Percentiles rank a stretch among this genome's conserved stretches.
Conservation (phyloP, 2,329 filamentous ascomycete genomes). For the Metarhizium album region DNA sequence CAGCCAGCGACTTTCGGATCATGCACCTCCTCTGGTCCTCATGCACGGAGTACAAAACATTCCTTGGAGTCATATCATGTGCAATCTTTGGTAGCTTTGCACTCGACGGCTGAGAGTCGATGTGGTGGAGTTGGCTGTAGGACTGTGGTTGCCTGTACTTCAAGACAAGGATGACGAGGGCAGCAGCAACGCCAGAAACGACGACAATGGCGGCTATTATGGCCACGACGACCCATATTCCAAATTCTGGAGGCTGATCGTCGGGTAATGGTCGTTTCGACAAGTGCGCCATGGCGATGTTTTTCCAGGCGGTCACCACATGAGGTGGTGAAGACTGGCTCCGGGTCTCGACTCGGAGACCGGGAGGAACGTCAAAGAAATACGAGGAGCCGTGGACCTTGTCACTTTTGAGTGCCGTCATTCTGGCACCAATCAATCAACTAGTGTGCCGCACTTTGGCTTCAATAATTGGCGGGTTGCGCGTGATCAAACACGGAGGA, state of each 20-base stretch:
- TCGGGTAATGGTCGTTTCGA: background rate
- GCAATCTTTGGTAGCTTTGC: background rate
- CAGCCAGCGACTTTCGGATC: slow-evolving; percentile 33
- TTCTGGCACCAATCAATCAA: background rate
- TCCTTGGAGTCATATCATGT: background rate
- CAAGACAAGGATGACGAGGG: background rate
- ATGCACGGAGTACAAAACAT: slow-evolving; percentile 15
- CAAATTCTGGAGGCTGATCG: background rate
- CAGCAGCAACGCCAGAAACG: background rate
- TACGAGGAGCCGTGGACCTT: background rate
- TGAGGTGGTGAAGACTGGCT: background rate
- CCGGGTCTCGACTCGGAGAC: background rate
- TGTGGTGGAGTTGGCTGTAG: slow-evolving; percentile 1
- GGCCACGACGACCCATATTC: background rate
- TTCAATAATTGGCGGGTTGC: background rate
- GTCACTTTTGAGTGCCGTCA: background rate
- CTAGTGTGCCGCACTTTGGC: background rate
- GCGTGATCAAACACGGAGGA: background rate
- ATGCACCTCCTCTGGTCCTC: slow-evolving; percentile 28
- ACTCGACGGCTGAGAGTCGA: background rate
- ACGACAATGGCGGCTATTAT: background rate
- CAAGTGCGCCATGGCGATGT: background rate
- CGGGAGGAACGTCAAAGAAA: background rate
- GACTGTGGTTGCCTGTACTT: background rate
- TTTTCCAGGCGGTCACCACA: background rate